Base-by-base conservation (phyloP, 2,329 filamentous ascomycete species). In the Trichoderma citrinoviride region DNA sequence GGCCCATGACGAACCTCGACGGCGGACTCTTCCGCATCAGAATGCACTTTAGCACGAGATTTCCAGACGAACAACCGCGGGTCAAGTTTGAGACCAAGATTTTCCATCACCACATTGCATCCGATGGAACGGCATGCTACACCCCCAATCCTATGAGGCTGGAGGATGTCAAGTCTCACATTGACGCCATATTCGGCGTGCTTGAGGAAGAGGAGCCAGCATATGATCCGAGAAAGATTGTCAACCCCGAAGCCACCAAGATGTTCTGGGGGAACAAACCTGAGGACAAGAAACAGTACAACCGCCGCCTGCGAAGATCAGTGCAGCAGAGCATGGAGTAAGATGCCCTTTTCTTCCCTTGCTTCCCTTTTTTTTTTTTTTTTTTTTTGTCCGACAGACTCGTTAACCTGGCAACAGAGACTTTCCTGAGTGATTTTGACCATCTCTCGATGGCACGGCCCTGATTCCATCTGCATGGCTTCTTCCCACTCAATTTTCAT, bases 1-100 rank as follows among this genome's bases (percentile, higher is more conserved):
- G 89, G 62, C 92, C 93, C 0, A 96, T 95, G 90, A 96, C 93
- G 6, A 93, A 96, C 70, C 85, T 98, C 2, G 94, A 98, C 71
- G 94, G 93, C 17, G 93, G 94, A 2, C 85, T 98, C 67, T 94
- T 98, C 79, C 87, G 86, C 67, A 89, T 97, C 75, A 89, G 84
- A 71, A 82, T 98, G 63, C 83, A 82, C 71, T 89, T 98, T 71
- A 96, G 92, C 71, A 89, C 92, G 6, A 85, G 87, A 6, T 98
- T 97, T 72, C 95, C 95, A 0, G 87, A 91, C 46, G 91, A 96
- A 70, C 92, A 97, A 71, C 95, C 94, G 25, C 88, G 94, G 40
- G 90, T 93, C 63, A 88, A 84, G 67, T 88, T 97, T 68, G 86
- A 93, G 71, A 94, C 92, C 0, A 84, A 86, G 4, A 84, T 98